Base-by-base conservation (phyloP, 2,329 filamentous ascomycete genomes). In the Zymoseptoria brevis region DNA sequence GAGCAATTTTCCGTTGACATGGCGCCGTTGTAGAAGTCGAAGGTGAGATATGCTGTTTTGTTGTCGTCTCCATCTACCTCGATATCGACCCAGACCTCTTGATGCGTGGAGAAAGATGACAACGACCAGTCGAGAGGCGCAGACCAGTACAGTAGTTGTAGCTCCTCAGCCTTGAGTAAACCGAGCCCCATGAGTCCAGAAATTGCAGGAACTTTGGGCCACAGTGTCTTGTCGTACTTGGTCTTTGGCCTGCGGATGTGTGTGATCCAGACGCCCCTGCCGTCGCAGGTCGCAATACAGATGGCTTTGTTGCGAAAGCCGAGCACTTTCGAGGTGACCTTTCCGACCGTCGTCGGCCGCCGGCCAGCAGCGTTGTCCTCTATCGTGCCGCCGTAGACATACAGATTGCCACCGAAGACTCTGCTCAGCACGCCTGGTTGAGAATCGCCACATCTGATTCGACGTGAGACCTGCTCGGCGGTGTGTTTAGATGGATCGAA, bases 1-100 rank as follows among this genome's bases (percentile, higher is more conserved):
- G 68, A 69, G 62, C 75, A 77, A 57, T 77, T 73, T 6, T 59
- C 60, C 0, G 75, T 76, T 21, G 74, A 71, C 75, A 77, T 77
- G 55, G 75, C 75, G 29, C 75, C 75, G 57, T 77, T 77, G 68
- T 77, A 77, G 56, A 76, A 75, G 56, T 76, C 69, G 57, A 75
- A 77, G 63, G 75, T 73, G n/a, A 77, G 62, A 56, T 75, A 76
- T 0, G 75, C 75, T 6, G 73, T 65, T 16, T 66, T 68, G 48
- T 68, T 68, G 19, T 63, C 57, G 9, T 67, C 62, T 8, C 66
- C 65, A 35, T 71, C 69, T 8, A 64, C 58, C 13, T 65, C 68
- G 49, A 74, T 74, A 26, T 76, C 74, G 11, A 77, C 65, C 70
- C 72, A 76, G 19, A 76, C 67, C 50, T 77, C 75, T 60, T 76